phyloP scores from a whole-genome alignment of 106 monocot genomes.

The Apostasia ramifera region DNA sequence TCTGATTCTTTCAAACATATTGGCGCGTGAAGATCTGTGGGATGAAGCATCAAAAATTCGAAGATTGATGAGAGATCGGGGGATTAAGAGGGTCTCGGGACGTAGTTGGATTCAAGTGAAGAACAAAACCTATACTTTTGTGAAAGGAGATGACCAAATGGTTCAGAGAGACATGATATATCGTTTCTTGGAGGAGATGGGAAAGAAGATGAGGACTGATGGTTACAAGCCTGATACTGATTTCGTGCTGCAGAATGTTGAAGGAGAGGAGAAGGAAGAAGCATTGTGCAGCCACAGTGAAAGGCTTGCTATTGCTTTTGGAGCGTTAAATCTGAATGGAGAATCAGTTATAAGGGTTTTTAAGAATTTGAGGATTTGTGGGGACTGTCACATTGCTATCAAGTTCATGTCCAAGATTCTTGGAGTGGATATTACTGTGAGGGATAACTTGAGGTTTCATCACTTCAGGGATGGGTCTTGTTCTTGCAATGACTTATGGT shows the following conservation, averaged over 20 bases:
- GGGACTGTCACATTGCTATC: constrained; percentile 46
- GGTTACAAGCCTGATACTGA: constrained; percentile 40
- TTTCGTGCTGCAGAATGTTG: constrained; percentile 41
- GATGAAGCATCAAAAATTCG: constrained; percentile 49
- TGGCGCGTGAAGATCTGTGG: constrained; percentile 31
- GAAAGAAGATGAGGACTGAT: constrained; percentile 37
- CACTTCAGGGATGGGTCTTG: constrained; percentile 44
- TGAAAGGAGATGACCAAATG: constrained; percentile 46
- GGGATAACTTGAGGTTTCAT: constrained; percentile 54
- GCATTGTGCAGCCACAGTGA: constrained; percentile 61
- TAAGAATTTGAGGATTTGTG: constrained; percentile 71
- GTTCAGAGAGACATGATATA: constrained; percentile 24
- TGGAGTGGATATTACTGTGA: constrained; percentile 31
- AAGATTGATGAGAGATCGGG: constrained; percentile 51
- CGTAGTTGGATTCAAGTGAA: constrained; percentile 67
- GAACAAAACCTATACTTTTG: constrained; percentile 45
- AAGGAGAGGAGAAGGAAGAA: constrained; percentile 41
- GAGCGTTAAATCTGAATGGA: constrained; percentile 33
- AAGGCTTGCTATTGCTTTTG: constrained; percentile 63
- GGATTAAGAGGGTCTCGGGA: constrained; percentile 43
- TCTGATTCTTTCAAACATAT: constrained; percentile 47
- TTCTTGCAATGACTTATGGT: constrained; percentile 38
- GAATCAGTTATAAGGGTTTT: constrained; percentile 41
- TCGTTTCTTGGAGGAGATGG: constrained; percentile 28
- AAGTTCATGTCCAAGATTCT: constrained; percentile 34